Base-by-base conservation (phyloP, 2,329 filamentous ascomycete genomes). In the Magnaporthiopsis rhizophila region DNA sequence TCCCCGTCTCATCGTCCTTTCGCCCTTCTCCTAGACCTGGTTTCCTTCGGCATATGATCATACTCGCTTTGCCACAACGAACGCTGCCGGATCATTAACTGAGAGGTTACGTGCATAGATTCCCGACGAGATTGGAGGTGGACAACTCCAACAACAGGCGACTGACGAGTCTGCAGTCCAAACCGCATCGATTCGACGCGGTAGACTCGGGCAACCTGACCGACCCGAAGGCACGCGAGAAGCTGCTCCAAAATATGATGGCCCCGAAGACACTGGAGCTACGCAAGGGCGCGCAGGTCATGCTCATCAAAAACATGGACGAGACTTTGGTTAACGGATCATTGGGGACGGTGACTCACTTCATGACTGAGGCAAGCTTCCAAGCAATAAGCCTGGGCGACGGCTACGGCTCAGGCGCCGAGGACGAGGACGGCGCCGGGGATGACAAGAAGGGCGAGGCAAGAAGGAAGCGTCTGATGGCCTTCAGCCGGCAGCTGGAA, bases 281-380 rank as follows among this genome's bases (percentile, higher is more conserved):
- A 36, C 98, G 97, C 75, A 89, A 95, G 67, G 91, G 92, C 12
- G 91, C 95, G 0, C 96, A 99, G 73, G 96, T 99, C 59, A 99
- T 99, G 95, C 81, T 99, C n/a, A 97, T 99, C 81, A 99, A 99
- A 76, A 99, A 99, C 71, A 89, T 98, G 78, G 95, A 99, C 72
- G 92, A 97, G 56, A 88, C 86, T 0, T 83, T 99, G 0, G 95
- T 98, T 69, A 99, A 99, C 72, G 95, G 95, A 5, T 96, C 94
- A 0, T 81, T 99, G 12, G 95, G 95, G 30, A 93, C 90, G 66
- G 89, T 99, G 5, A 83, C 89, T 15, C 86, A 83, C 7, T 96
- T 97, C 75, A 93, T 92, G 74, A 80, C 72, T 21, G 76, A 81
- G 66, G 68, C 69, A 15, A 73, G 75, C 15, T 81, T 80, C 65